Percentiles rank a stretch among this genome's conserved stretches.
Evolutionary conservation across 2,329 filamentous ascomycete species (phyloP).

Genomic region (Penicillium polonicum): DNA sequence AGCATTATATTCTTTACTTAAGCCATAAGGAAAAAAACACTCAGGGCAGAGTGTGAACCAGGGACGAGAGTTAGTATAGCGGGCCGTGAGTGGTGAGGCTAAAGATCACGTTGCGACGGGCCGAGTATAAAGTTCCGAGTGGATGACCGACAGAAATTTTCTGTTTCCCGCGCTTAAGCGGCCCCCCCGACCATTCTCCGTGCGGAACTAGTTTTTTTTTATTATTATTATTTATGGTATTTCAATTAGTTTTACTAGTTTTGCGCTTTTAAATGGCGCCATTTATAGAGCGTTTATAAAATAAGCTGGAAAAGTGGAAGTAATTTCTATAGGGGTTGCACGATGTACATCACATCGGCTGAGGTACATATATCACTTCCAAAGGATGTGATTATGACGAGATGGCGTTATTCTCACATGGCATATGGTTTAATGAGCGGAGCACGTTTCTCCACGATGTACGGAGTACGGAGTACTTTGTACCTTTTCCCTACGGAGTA

Average conservation of each 20-base stretch:
- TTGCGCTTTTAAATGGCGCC: constrained; percentile 4
- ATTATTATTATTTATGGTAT: background rate
- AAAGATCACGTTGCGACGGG: constrained; percentile 20
- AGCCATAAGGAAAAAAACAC: background rate
- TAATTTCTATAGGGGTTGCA: background rate
- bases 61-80: background rate
- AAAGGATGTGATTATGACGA: background rate
- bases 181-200: constrained; percentile 8
- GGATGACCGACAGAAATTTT: constrained; percentile 23
- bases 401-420: constrained; percentile 6
- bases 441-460: background rate
- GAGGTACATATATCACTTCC: background rate
- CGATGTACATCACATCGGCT: background rate
- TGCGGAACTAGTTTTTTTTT: background rate
- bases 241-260: background rate
- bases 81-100: constrained; percentile 4
- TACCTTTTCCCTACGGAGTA: background rate
- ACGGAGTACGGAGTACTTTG: background rate
- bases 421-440: constrained; percentile 2
- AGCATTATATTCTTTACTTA: background rate
- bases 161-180: constrained; percentile 17
- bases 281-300: background rate
- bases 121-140: constrained; percentile 19
- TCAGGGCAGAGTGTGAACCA: background rate
- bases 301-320: background rate